phyloP scores from a whole-genome alignment of 2,329 filamentous ascomycete genomes.

The Westerdykella sp. region DNA sequence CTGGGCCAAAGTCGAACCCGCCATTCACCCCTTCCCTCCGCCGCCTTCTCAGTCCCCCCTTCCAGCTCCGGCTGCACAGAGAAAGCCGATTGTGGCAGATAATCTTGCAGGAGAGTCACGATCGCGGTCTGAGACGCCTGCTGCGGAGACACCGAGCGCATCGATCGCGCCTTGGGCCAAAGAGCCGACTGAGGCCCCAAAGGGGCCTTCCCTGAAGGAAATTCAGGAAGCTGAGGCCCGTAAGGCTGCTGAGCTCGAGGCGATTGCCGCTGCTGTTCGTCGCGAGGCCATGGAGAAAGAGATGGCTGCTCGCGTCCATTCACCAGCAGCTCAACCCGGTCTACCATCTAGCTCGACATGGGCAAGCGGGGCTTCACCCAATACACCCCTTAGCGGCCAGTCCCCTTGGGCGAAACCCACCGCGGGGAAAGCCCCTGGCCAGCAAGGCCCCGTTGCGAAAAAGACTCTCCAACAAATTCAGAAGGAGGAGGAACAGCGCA shows the following conservation, averaged over 20 bases:
- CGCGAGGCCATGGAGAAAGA: constrained; percentile 78
- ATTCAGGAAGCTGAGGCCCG: constrained; percentile 94
- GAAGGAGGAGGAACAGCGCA: constrained; percentile 86
- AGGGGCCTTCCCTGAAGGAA: constrained; percentile 87
- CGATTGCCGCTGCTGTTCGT: constrained; percentile 68
- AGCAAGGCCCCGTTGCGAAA: constrained; percentile 49
- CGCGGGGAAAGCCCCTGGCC: constrained; percentile 44
- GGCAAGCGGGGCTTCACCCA: constrained; percentile 68
- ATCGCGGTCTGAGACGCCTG: constrained; percentile 73
- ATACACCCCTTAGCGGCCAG: constrained; percentile 47
- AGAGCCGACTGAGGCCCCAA: constrained; percentile 64
- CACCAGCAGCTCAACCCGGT: constrained; percentile 59
- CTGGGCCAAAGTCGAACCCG: constrained; percentile 58
- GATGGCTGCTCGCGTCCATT: constrained; percentile 56
- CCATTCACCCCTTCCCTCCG: constrained; percentile 74
- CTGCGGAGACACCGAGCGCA: constrained; percentile 56
- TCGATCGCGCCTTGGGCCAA: constrained; percentile 94
- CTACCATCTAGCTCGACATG: constrained; percentile 85
- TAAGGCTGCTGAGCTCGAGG: constrained; percentile 84
- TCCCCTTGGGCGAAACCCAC: constrained; percentile 59
- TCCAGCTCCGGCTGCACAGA: constrained; percentile 81
- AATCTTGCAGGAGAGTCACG: constrained; percentile 57
- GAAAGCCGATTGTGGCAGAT: constrained; percentile 79
- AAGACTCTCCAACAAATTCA: constrained; percentile 96
- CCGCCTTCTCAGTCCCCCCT: constrained; percentile 73